Base-by-base conservation (phyloP, 345 rosid genomes). In the Boechera divaricarpa region DNA sequence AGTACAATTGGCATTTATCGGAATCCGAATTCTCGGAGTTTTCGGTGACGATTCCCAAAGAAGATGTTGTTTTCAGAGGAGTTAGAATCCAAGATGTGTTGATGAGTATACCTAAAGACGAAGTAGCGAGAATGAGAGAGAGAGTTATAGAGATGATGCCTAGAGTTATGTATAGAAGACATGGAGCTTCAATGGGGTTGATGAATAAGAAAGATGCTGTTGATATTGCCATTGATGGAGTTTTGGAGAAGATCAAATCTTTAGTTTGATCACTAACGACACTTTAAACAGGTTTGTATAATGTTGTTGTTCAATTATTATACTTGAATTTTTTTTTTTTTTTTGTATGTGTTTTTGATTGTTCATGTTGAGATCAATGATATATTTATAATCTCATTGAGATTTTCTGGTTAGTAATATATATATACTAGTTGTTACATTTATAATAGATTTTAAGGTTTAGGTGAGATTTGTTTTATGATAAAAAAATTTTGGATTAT, bases 1-100 rank as follows among this genome's bases (percentile, higher is more conserved):
- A 95, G 78, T 95, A 89, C 47, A 28, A 62, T 1, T 95, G 97
- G 97, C 98, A 95, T 70, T 75, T 92, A 67, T 90, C 89, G 1
- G 83, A 78, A 49, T 87, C 89, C 1, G 73, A 82, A 18, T 91
- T 65, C 53, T 70, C 57, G 1, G 87, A 89, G 41, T 88, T 91
- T 21, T 81, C 99, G 0, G 94, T 92, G 47, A 85, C 77, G 31
- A 87, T 95, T 28, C 85, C 90, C 0, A 95, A 91, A 73, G 99
- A 95, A 67, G 97, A 92, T 7, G 96, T 95, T 53, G 98, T 92
- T 21, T 87, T 76, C 45, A 86, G 80, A 59, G 93, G 92, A 47
- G 65, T 89, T 67, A 89, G 44, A 77, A 89, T 91, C 58, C 73
- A 86, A 51, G 94, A 95, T 60, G 93, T 91, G 80, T 80, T 95